A percentile compares a stretch with the other conserved stretches of the same genome.
Evolutionary conservation across 1,139 yeast genomes (phyloP).

Genomic region (Zygoascus hellenicus): DNA sequence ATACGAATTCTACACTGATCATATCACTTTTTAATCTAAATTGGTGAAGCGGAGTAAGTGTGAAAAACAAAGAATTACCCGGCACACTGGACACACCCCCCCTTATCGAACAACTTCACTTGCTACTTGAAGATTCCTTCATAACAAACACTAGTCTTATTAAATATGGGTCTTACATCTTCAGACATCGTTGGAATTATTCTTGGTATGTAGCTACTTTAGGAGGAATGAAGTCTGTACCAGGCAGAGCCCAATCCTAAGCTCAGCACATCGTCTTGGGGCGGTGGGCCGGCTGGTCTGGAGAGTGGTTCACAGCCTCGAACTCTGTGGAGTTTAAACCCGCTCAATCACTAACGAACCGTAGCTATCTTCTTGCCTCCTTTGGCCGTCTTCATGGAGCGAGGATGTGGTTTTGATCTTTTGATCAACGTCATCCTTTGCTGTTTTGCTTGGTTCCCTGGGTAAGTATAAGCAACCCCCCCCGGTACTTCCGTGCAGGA

Average conservation of each 20-base stretch:
- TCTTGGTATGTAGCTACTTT: slow-evolving; percentile 31
- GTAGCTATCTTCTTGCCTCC: slow-evolving; percentile 64
- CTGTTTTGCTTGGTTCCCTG: slow-evolving; percentile 55
- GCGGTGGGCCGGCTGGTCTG: not conserved
- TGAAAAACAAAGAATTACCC: too few species aligned
- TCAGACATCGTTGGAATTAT: slow-evolving; percentile 52
- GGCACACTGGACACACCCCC: too few species aligned
- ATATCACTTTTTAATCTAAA: too few species aligned
- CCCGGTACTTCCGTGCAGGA: not conserved
- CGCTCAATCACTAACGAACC: slow-evolving; percentile 6
- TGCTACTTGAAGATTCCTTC: too few species aligned
- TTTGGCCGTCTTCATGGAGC: slow-evolving; percentile 65
- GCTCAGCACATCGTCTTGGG: too few species aligned
- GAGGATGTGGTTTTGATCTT: slow-evolving; percentile 54
- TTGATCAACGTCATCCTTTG: slow-evolving; percentile 57
- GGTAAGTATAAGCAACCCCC: slow-evolving; percentile 14
- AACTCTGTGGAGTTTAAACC: not conserved
- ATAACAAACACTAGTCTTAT: not conserved
- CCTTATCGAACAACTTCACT: too few species aligned
- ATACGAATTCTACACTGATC: too few species aligned
- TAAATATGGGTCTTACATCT: slow-evolving; percentile 31
- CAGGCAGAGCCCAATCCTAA: too few species aligned
- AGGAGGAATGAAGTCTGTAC: not conserved
- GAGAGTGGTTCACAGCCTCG: too few species aligned
- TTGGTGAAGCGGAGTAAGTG: too few species aligned